Conservation (phyloP, 805 yeast species). For the Saccharomycopsis amapae region DNA sequence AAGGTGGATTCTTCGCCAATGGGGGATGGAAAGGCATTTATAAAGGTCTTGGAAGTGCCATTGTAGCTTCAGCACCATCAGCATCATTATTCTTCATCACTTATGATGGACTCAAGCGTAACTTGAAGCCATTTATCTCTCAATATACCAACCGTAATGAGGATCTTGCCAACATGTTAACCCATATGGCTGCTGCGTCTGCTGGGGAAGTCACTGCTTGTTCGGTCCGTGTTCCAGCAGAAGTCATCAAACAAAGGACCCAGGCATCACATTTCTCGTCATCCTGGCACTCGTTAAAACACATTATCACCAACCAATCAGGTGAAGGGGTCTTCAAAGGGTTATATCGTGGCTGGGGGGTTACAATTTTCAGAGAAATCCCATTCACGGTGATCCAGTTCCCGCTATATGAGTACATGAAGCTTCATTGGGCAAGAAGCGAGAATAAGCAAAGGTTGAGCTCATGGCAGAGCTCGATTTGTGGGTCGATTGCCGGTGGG, state of each 20-base stretch:
- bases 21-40: slow-evolving; percentile 94
- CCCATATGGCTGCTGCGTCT: slow-evolving; percentile 86
- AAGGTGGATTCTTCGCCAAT: slow-evolving; percentile 85
- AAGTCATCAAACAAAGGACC: slow-evolving; percentile 90
- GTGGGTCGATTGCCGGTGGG: slow-evolving; percentile 84
- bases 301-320: slow-evolving; percentile 51
- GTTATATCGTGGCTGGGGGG: slow-evolving; percentile 86
- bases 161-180: slow-evolving; percentile 26
- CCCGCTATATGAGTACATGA: slow-evolving; percentile 84
- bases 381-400: slow-evolving; percentile 96
- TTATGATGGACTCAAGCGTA: slow-evolving; percentile 66
- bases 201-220: slow-evolving; percentile 93
- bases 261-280: slow-evolving; percentile 53
- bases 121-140: slow-evolving; percentile 34
- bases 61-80: slow-evolving; percentile 90
- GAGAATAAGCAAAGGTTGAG: slow-evolving; percentile 26
- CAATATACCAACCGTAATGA: slow-evolving; percentile 23
- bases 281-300: slow-evolving; percentile 61
- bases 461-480: slow-evolving; percentile 61
- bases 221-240: slow-evolving; percentile 91
- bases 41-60: slow-evolving; percentile 86
- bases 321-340: slow-evolving; percentile 79
- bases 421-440: slow-evolving; percentile 46
- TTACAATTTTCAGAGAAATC: slow-evolving; percentile 90
- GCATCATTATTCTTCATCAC: slow-evolving; percentile 75